Percentiles rank a stretch among this genome's conserved stretches.
Evolutionary conservation across 805 yeast genomes (phyloP).

Genomic region (Nematodospora valgi): DNA sequence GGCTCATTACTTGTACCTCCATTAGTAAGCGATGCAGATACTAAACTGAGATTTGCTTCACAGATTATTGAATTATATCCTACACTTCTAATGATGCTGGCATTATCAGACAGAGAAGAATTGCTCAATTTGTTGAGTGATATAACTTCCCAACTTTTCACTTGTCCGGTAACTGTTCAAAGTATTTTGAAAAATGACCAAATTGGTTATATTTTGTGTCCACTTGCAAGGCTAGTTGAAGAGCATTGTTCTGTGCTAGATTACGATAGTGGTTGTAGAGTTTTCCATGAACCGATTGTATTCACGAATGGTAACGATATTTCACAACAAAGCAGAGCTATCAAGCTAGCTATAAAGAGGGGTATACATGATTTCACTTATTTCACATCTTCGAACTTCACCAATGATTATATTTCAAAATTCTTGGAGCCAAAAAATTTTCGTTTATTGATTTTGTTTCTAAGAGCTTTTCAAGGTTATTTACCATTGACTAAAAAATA

Average conservation of each 20-base stretch:
- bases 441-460: constrained; percentile 41
- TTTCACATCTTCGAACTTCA: constrained; percentile 22
- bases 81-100: constrained; percentile 44
- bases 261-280: constrained; percentile 31
- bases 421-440: constrained; percentile 37
- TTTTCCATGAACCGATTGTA: constrained; percentile 14
- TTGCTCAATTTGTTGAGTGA: constrained; percentile 31
- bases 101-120: constrained; percentile 51
- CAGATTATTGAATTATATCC: constrained; percentile 58
- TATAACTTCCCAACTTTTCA: constrained; percentile 38
- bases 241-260: constrained; percentile 16
- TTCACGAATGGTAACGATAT: too few relatives aligned
- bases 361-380: constrained; percentile 30
- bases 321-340: constrained; percentile 16
- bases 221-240: constrained; percentile 43
- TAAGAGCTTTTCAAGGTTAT: constrained; percentile 55
- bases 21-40: constrained; percentile 46
- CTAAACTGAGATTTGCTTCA: constrained; percentile 46
- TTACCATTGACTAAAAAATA: constrained; percentile 54
- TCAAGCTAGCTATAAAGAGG: constrained; percentile 26
- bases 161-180: constrained; percentile 42
- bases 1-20: constrained; percentile 52
- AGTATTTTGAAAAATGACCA: constrained; percentile 37
- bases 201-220: constrained; percentile 44
- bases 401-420: constrained; percentile 12